Evolutionary conservation across 2,329 filamentous ascomycete species (phyloP).

Genomic region (Blumeriella jaapii): DNA sequence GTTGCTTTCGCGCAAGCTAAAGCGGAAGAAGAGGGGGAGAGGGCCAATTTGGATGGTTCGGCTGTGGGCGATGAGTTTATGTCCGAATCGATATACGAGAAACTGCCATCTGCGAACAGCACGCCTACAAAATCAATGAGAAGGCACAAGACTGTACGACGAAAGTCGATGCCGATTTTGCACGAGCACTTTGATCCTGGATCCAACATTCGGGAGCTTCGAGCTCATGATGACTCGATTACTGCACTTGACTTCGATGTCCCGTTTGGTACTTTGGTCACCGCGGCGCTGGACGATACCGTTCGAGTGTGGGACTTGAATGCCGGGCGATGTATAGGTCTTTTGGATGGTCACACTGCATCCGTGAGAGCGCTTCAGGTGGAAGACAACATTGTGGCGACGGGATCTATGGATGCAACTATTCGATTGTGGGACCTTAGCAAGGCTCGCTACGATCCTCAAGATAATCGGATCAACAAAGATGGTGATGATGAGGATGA

Average conservation of each 20-base stretch:
- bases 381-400: slow-evolving; percentile 89
- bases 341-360: slow-evolving; percentile 86
- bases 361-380: slow-evolving; percentile 89
- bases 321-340: slow-evolving; percentile 80
- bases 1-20: slow-evolving; percentile 42
- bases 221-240: slow-evolving; percentile 78
- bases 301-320: slow-evolving; percentile 96
- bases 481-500: slow-evolving; percentile 51
- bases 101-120: slow-evolving; percentile 51
- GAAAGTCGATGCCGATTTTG: slow-evolving; percentile 84
- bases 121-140: slow-evolving; percentile 41
- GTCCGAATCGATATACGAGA: slow-evolving; percentile 96
- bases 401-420: slow-evolving; percentile 87
- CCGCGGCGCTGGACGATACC: slow-evolving; percentile 83
- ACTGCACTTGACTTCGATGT: slow-evolving; percentile 92
- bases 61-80: slow-evolving; percentile 60
- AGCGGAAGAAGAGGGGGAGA: slow-evolving; percentile 42
- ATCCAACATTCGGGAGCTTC: slow-evolving; percentile 75
- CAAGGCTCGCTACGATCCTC: slow-evolving; percentile 71
- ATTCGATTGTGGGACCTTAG: slow-evolving; percentile 93
- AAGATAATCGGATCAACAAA: slow-evolving; percentile 38
- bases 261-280: slow-evolving; percentile 93
- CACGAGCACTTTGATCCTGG: slow-evolving; percentile 93
- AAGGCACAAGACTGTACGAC: slow-evolving; percentile 46
- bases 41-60: slow-evolving; percentile 29